phyloP scores from a whole-genome alignment of 1,139 yeast species.

The Spathaspora jeffriesii region DNA sequence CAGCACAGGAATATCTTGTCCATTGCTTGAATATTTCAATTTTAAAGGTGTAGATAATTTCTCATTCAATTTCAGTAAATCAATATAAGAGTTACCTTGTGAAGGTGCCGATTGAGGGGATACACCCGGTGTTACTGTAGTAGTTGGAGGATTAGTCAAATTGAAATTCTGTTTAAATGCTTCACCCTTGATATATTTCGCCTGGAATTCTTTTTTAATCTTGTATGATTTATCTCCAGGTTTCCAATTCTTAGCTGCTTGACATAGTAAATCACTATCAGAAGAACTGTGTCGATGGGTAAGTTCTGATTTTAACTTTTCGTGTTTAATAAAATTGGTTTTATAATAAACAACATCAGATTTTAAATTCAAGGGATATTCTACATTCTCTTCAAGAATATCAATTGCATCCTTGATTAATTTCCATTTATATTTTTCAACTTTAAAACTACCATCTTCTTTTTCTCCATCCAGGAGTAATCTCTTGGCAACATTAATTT shows the following conservation, averaged over 20 bases:
- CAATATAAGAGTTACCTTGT: conserved; percentile 43
- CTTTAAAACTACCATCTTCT: conserved; percentile 15
- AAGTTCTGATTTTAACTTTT: conserved; percentile 24
- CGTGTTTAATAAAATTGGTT: conserved; percentile 43
- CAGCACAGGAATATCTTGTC: conserved; percentile 43
- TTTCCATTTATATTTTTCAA: conserved; percentile 30
- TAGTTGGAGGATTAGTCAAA: conserved; percentile 31
- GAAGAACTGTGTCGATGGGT: conserved; percentile 1
- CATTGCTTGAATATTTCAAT: conserved; percentile 37
- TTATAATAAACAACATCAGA: conserved; percentile 48
- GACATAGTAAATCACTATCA: conserved; percentile 22
- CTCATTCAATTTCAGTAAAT: conserved; percentile 38
- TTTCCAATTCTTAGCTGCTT: conserved; percentile 43
- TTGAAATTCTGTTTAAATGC: conserved; percentile 35
- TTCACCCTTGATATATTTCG: conserved; percentile 40
- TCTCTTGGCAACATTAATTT: conserved; percentile 34
- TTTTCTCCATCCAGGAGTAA: conserved; percentile 14
- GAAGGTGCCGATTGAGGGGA: conserved; percentile 48
- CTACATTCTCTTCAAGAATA: conserved; percentile 20
- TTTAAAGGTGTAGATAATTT: conserved; percentile 44
- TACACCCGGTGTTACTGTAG: conserved; percentile 45
- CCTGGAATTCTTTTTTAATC: conserved; percentile 35
- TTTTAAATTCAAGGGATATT: conserved; percentile 38
- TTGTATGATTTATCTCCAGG: conserved; percentile 28
- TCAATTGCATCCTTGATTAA: conserved; percentile 35